Evolutionary conservation across 495 filamentous ascomycete genomes (phyloP).

Genomic region (Neurospora sp.): DNA sequence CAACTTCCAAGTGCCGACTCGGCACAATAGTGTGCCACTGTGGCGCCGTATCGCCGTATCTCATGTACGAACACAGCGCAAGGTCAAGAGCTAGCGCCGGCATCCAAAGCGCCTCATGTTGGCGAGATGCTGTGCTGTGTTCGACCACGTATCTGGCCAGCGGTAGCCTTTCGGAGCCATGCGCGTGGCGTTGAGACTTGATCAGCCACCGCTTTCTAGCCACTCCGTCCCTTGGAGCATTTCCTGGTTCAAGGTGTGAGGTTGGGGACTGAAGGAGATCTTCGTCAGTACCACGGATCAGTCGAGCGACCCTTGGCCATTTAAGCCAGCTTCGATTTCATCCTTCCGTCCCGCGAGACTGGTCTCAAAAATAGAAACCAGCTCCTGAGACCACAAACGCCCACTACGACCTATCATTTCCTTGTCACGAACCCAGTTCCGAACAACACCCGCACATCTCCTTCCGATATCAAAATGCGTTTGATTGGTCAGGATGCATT

Average conservation of each 20-base stretch:
- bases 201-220: neutral
- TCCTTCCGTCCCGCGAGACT: neutral
- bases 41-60: neutral
- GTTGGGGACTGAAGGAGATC: neutral
- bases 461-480: neutral
- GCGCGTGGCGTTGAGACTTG: neutral
- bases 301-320: neutral
- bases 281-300: neutral
- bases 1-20: neutral
- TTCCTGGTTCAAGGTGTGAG: neutral
- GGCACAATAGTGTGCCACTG: neutral
- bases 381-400: neutral
- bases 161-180: neutral
- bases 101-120: neutral
- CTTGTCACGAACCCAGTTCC: neutral
- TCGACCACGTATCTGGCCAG: neutral
- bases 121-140: neutral
- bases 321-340: neutral
- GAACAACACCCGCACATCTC: neutral
- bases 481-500: neutral
- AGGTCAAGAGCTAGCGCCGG: neutral
- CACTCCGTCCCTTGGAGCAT: neutral
- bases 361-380: neutral
- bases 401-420: neutral
- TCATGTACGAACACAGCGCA: neutral